Conservation (phyloP, 805 yeast genomes). For the Teunomyces funiuensis region DNA sequence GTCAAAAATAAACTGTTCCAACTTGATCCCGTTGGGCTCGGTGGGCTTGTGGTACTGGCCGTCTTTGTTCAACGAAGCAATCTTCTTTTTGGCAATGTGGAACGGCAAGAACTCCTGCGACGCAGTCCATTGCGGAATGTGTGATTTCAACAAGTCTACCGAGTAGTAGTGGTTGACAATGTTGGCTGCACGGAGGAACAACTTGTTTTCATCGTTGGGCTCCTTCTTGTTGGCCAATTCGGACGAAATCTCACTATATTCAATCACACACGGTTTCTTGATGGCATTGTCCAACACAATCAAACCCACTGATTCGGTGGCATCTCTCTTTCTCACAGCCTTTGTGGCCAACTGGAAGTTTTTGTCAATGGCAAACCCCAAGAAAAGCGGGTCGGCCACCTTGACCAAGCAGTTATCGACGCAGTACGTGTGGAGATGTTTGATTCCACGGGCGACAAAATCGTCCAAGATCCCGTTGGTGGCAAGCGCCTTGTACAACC, state of each 20-base stretch:
- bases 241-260: slow-evolving; percentile 83
- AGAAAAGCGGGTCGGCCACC: slow-evolving; percentile 87
- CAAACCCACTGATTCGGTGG: slow-evolving; percentile 87
- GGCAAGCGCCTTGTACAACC: slow-evolving; percentile 80
- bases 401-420: slow-evolving; percentile 91
- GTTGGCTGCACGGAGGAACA: slow-evolving; percentile 88
- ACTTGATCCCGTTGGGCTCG: slow-evolving; percentile 84
- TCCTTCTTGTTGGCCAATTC: slow-evolving; percentile 71
- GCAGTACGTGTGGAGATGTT: slow-evolving; percentile 94
- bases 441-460: slow-evolving; percentile 62
- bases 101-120: slow-evolving; percentile 75
- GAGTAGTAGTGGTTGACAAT: slow-evolving; percentile 96
- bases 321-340: slow-evolving; percentile 89
- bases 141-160: slow-evolving; percentile 61
- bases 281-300: slow-evolving; percentile 66
- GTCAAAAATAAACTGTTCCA: slow-evolving; percentile 96
- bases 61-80: slow-evolving; percentile 54
- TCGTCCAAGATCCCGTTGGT: slow-evolving; percentile 67
- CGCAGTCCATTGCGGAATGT: slow-evolving; percentile 68
- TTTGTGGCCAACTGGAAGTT: slow-evolving; percentile 81
- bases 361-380: slow-evolving; percentile 78
- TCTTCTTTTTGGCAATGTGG: slow-evolving; percentile 92
- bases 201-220: slow-evolving; percentile 47
- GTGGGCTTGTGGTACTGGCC: slow-evolving; percentile 59
- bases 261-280: slow-evolving; percentile 83